Evolutionary conservation across 805 yeast genomes (phyloP), one percentile per base, ranked within the genome.

Genomic region (Nakazawaea wickerhamii): DNA sequence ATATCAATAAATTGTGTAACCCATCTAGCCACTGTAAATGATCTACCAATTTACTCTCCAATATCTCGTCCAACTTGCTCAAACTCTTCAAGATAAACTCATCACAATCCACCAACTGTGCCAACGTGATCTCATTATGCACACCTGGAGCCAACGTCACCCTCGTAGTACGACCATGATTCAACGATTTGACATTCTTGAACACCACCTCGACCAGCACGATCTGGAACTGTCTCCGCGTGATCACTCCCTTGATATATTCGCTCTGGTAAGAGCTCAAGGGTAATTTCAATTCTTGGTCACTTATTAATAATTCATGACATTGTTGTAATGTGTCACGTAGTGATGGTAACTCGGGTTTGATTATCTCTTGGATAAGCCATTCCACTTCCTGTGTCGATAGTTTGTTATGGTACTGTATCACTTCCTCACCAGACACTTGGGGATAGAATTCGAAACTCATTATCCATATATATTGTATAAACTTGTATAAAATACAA

Each of bases 161-260:
- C 49, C 57, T 67, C 48, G 64, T 62, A 45, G 55, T 59, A 49
- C 55, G 56, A 43, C 61, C 71, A 52, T 68, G 76, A 49, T 65
- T 69, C 41, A 72, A 55, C 39, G 52, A 53, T 44, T 61, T 70
- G 48, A 55, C 55, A 43, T 59, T 60, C 40, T 31, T 58, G 22
- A 75, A 55, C 0, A 57, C 48, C 10, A 73, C 55, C 33, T 68
- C 69, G 47, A 81, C 55, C 23, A 73, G 73, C 1, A 72, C 64
- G 4, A 83, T 63, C 47, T 70, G 70, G 10, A 72, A 68, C 5
- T 81, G 80, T 41, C 67, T 70, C 39, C 90, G 58, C 0, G 76
- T 73, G 0, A 82, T 56, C 1, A 77, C 67, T 0, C 91, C 91
- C 46, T 80, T 79, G 13, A 81, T 58, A 3, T 67, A 60, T 44